Base-by-base conservation (phyloP, 1,284 basidiomycete species). In the Termitomyces sp. region DNA sequence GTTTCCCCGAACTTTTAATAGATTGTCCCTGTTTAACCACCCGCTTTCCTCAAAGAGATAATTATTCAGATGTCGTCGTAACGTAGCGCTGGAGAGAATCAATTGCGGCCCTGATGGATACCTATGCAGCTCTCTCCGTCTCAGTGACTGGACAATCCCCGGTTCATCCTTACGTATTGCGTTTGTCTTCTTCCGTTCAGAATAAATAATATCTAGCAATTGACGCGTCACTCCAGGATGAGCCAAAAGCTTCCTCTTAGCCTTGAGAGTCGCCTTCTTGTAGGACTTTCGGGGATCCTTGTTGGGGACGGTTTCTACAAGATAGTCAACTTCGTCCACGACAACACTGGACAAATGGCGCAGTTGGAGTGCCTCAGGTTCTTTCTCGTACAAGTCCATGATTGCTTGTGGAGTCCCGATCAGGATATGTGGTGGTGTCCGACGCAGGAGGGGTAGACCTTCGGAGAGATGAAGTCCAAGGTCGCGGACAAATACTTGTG, bases 251-350 rank as follows among this genome's bases (percentile, higher is more conserved):
- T 73, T 75, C 57, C 67, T 71, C 57, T 70, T 65, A 11, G 72
- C 69, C 57, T 76, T 71, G 38, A 66, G 62, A 41, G 58, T 54
- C 14, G 68, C 64, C 46, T 64, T 64, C 34, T 56, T 39, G 58
- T 68, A 67, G 48, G 64, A 69, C 60, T 62, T 69, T 44, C 64
- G 69, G 1, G 64, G 72, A 59, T 70, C 72, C 61, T 68, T 72
- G 44, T 50, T 64, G 30, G 72, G 77, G 54, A 73, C 68, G 16
- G 69, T 79, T 54, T 78, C 78, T 50, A 91, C 71, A 39, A 89
- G 69, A 62, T 81, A 84, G 60, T 91, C 88, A 40, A 80, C 82
- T 64, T 91, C 88, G 58, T 91, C 88, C 41, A 89, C 80, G 31
- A 83, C 79, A 28, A 91, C 74, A 1, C 76, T 77, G 5, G 77